Percentiles rank a stretch among this genome's conserved stretches.
Evolutionary conservation across 2,329 filamentous ascomycete species (phyloP).

Genomic region (Botryotinia narcissicola): DNA sequence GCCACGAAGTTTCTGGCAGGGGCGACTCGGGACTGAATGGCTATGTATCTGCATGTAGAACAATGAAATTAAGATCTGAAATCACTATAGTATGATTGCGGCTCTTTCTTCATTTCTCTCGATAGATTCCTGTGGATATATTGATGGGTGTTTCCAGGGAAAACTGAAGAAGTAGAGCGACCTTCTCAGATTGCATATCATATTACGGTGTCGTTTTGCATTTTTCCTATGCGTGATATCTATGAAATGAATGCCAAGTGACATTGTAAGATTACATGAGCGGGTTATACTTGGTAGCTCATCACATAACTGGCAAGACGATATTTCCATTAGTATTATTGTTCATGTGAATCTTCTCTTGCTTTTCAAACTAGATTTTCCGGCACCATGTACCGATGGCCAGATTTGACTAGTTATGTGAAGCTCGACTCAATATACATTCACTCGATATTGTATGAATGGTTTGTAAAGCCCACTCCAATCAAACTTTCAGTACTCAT

Average conservation of each 20-base stretch:
- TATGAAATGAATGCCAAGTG: background rate
- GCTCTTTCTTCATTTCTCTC: background rate
- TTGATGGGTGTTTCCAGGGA: no score
- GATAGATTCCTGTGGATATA: no score
- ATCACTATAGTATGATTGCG: rapidly evolving
- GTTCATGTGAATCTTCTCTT: background rate
- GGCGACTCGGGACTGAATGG: background rate
- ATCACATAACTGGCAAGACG: background rate
- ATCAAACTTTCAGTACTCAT: background rate
- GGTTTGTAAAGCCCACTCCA: background rate
- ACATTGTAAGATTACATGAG: no score
- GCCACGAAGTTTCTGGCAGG: background rate
- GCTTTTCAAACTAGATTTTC: background rate
- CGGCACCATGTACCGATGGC: background rate
- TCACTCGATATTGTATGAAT: background rate
- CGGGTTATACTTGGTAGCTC: background rate
- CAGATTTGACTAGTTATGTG: background rate
- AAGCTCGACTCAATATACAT: background rate
- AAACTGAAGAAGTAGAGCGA: no score
- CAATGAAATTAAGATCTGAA: background rate
- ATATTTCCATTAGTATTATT: background rate
- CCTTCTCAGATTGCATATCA: background rate
- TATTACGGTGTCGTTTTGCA: background rate
- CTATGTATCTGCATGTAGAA: background rate
- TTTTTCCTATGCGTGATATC: background rate